A percentile compares a stretch with the other conserved stretches of the same genome.
Conservation (phyloP, 805 yeast genomes). For the Candida sphagnicola region DNA sequence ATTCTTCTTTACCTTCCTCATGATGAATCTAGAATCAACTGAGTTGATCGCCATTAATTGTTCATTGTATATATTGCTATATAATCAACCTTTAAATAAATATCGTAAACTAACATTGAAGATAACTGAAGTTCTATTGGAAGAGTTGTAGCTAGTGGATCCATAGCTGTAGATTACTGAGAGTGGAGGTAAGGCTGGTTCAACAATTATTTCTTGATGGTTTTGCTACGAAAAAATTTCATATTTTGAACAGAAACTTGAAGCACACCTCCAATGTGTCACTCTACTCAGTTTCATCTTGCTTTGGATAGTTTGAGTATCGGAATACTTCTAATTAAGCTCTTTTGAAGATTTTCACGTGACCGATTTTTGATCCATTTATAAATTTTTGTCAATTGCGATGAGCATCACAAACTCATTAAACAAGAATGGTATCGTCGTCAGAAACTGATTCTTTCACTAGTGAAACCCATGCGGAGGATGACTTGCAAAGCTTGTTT, state of each 20-base stretch:
- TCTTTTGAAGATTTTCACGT: neutral
- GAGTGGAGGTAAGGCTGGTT: too few species aligned
- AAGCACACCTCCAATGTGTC: too few species aligned
- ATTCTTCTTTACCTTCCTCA: neutral
- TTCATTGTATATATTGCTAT: neutral
- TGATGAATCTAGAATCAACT: neutral
- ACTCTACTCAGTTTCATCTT: too few species aligned
- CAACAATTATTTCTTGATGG: too few species aligned
- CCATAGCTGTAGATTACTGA: too few species aligned
- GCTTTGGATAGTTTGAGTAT: too few species aligned
- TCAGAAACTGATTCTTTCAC: constrained; percentile 21
- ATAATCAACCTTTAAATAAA: neutral
- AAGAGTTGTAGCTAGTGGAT: too few species aligned
- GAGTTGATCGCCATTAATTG: constrained; percentile 1
- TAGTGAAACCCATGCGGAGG: constrained; percentile 14
- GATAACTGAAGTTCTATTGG: too few species aligned
- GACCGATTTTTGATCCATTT: neutral
- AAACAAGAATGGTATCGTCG: constrained; percentile 1
- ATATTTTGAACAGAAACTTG: too few species aligned
- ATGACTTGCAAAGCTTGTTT: constrained; percentile 27
- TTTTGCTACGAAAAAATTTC: too few species aligned
- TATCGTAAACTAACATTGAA: too few species aligned
- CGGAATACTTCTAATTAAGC: too few species aligned
- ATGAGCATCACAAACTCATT: neutral
- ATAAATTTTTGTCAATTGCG: neutral